Conservation (phyloP, 495 filamentous ascomycete genomes). For the Aspergillus sclerotioniger region DNA sequence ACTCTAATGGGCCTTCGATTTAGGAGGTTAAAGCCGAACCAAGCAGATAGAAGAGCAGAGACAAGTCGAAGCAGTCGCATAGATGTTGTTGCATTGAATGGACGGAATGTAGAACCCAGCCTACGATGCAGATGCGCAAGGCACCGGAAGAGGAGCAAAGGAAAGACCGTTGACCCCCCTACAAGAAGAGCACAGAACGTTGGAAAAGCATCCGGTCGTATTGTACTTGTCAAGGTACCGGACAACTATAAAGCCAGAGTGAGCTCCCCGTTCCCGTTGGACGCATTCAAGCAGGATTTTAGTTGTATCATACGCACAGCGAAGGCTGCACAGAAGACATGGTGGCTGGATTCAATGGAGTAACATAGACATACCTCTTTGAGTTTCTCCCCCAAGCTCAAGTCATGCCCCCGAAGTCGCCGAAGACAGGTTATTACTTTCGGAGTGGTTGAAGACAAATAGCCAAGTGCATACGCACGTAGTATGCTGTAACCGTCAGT, state of each 20-base stretch:
- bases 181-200: slow-evolving; percentile 77
- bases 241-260: slow-evolving; percentile 28
- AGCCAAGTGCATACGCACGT: slow-evolving; percentile 73
- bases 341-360: slow-evolving; percentile 1
- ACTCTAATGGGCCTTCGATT: slow-evolving; percentile 36
- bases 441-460: slow-evolving; percentile 67
- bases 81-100: slow-evolving; percentile 17
- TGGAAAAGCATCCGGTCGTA: slow-evolving; percentile 61
- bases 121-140: slow-evolving; percentile 26
- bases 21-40: slow-evolving; percentile 46
- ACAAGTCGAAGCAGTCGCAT: slow-evolving; percentile 38
- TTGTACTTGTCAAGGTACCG: slow-evolving; percentile 34
- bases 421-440: slow-evolving; percentile 58
- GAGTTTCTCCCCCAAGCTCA: slow-evolving; percentile 36
- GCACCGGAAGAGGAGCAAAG: slow-evolving; percentile 34
- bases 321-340: not conserved
- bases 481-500: slow-evolving; percentile 51
- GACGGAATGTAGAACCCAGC: slow-evolving; percentile 17
- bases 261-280: slow-evolving; percentile 1
- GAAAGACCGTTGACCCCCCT: slow-evolving; percentile 74
- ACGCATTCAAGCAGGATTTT: not conserved
- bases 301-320: not conserved
- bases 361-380: slow-evolving; percentile 36
- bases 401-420: slow-evolving; percentile 45
- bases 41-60: slow-evolving; percentile 45